phyloP scores from a whole-genome alignment of 371 early-diverging fungal genomes.

The Apophysomyces sp. region DNA sequence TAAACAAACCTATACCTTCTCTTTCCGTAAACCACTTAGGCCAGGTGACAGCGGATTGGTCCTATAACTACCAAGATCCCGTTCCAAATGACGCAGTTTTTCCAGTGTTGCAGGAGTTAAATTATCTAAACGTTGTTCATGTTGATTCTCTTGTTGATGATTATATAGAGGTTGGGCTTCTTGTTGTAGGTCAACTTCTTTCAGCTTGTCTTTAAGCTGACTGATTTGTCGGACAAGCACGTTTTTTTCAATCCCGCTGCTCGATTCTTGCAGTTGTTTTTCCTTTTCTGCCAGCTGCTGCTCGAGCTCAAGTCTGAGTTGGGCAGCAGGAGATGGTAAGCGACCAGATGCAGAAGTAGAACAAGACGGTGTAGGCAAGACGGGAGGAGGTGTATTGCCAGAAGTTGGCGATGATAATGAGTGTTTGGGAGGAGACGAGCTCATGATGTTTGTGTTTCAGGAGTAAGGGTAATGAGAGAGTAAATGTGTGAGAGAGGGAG shows the following conservation, averaged over 20 bases:
- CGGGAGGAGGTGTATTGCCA: conserved; percentile 8
- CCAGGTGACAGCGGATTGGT: conserved; percentile 16
- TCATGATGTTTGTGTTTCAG: conserved; percentile 1
- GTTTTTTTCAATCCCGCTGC: conserved; percentile 26
- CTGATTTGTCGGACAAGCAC: conserved; percentile 24
- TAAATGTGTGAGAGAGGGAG: neutral
- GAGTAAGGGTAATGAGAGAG: neutral
- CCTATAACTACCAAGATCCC: conserved; percentile 23
- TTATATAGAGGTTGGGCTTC: neutral
- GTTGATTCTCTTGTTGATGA: neutral
- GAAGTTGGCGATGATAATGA: conserved; percentile 5
- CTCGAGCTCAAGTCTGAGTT: conserved; percentile 11
- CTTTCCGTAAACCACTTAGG: neutral
- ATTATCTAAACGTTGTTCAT: neutral
- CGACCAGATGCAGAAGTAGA: conserved; percentile 12
- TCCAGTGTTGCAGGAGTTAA: conserved; percentile 15
- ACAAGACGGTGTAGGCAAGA: conserved; percentile 15
- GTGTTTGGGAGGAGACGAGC: conserved; percentile 4
- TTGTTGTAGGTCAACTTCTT: conserved; percentile 11
- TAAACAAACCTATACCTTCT: neutral
- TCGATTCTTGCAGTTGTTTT: conserved; percentile 17
- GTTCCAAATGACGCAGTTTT: conserved; percentile 27
- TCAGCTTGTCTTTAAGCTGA: conserved; percentile 17
- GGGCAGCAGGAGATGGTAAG: neutral
- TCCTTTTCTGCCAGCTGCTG: conserved; percentile 21